Conservation (phyloP, 2,329 filamentous ascomycete species). For the Beauveria asiatica region DNA sequence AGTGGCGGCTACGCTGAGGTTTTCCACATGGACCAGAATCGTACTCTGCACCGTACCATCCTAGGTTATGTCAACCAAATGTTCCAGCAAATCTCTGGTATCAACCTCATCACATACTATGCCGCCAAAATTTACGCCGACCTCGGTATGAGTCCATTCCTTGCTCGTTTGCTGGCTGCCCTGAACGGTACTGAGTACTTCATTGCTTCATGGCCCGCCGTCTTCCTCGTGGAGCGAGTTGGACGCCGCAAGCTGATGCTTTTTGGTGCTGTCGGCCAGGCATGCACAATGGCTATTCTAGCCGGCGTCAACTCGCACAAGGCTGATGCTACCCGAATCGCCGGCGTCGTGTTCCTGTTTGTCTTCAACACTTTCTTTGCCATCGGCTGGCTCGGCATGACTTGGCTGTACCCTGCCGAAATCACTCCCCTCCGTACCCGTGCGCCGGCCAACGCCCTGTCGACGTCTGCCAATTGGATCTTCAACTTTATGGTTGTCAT, state of each 20-base stretch:
- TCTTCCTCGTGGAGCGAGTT: constrained; percentile 56
- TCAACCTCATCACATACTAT: constrained; percentile 57
- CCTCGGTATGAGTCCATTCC: constrained; percentile 42
- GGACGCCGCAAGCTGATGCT: constrained; percentile 65
- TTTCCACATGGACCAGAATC: constrained; percentile 49
- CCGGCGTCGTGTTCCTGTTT: constrained; percentile 59
- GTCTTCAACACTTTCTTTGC: constrained; percentile 51
- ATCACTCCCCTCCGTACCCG: constrained; percentile 60
- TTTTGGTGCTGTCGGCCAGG: constrained; percentile 56
- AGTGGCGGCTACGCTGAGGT: constrained; percentile 51
- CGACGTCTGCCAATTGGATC: constrained; percentile 49
- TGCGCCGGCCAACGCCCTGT: constrained; percentile 50
- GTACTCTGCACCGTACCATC: constrained; percentile 48
- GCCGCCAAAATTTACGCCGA: constrained; percentile 50
- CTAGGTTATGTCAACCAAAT: constrained; percentile 55
- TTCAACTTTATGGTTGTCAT: constrained; percentile 58
- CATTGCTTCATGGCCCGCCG: constrained; percentile 54
- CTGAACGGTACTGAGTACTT: constrained; percentile 41
- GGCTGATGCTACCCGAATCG: constrained; percentile 44
- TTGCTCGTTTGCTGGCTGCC: constrained; percentile 48
- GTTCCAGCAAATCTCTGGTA: constrained; percentile 57
- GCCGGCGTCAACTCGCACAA: constrained; percentile 46
- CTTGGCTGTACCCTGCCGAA: constrained; percentile 59
- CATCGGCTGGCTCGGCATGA: constrained; percentile 49
- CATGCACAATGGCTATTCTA: constrained; percentile 55